phyloP scores from a whole-genome alignment of 2,329 filamentous ascomycete genomes.

The Alternaria incomplexa region DNA sequence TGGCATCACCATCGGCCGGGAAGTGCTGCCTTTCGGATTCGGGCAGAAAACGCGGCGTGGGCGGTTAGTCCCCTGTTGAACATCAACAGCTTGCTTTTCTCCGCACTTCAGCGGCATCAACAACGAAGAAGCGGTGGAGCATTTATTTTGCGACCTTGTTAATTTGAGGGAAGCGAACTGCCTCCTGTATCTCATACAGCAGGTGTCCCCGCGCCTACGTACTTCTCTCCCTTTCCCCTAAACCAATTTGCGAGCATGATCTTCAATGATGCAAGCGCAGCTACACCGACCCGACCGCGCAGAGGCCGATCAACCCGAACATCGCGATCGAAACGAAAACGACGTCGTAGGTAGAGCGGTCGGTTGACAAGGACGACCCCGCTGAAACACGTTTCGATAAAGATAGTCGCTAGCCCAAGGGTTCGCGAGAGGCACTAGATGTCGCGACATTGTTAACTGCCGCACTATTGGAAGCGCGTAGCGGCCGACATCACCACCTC shows the following conservation, averaged over 20 bases:
- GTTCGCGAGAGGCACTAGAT: not conserved
- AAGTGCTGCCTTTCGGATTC: not conserved
- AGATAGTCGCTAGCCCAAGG: not conserved
- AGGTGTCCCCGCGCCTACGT: not conserved
- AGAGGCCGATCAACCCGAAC: slow-evolving; percentile 1
- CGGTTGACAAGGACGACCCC: not conserved
- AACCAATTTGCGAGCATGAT: not conserved
- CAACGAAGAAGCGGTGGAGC: not conserved
- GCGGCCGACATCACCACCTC: not conserved
- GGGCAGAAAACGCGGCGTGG: not conserved
- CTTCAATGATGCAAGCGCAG: not conserved
- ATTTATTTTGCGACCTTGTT: not conserved
- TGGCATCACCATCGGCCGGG: not conserved
- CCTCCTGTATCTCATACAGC: not conserved
- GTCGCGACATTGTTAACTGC: not conserved
- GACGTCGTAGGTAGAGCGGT: not conserved
- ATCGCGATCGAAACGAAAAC: not conserved
- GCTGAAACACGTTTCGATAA: slow-evolving; percentile 11
- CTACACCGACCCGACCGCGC: slow-evolving; percentile 5
- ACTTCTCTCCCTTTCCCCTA: not conserved
- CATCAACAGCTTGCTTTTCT: not conserved
- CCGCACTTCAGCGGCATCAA: not conserved
- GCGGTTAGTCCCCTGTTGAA: not conserved
- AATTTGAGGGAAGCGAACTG: not conserved
- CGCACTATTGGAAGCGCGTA: slow-evolving; percentile 2